Evolutionary conservation across 164 flowering plant genomes (phyloP).

Genomic region (Warburgia ugandensis): DNA sequence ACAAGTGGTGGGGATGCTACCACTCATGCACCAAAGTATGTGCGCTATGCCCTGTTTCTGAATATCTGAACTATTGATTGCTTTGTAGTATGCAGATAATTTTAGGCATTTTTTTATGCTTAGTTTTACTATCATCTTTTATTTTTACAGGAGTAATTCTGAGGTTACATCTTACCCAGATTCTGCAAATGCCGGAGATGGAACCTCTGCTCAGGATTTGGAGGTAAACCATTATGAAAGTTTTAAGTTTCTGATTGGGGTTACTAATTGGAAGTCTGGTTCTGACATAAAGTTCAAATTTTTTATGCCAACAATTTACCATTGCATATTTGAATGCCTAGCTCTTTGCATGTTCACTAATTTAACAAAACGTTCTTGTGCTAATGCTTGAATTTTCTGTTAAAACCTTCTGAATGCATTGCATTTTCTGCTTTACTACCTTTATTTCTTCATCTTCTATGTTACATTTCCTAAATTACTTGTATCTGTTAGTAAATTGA

Average conservation of each 20-base stretch:
- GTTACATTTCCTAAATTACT: no score
- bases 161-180: conserved; percentile 34
- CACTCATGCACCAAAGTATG: conserved; percentile 31
- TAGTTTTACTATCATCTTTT: neutral
- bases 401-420: no score
- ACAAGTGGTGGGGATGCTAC: conserved; percentile 23
- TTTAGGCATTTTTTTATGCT: neutral
- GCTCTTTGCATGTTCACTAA: no score
- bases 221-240: conserved; percentile 44
- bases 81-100: neutral
- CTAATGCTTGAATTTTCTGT: no score
- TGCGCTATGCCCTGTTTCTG: neutral
- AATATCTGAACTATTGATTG: neutral
- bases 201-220: conserved; percentile 54
- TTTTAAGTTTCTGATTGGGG: neutral
- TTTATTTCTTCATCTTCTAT: no score
- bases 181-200: conserved; percentile 29
- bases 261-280: no score
- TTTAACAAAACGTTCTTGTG: no score
- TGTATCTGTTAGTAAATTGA: no score
- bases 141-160: conserved; percentile 22
- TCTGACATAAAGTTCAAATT: no score
- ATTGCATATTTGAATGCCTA: no score
- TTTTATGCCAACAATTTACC: no score
- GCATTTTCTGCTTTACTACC: no score